Conservation (phyloP, 768 basidiomycete species). For the Boletus coccyginus region DNA sequence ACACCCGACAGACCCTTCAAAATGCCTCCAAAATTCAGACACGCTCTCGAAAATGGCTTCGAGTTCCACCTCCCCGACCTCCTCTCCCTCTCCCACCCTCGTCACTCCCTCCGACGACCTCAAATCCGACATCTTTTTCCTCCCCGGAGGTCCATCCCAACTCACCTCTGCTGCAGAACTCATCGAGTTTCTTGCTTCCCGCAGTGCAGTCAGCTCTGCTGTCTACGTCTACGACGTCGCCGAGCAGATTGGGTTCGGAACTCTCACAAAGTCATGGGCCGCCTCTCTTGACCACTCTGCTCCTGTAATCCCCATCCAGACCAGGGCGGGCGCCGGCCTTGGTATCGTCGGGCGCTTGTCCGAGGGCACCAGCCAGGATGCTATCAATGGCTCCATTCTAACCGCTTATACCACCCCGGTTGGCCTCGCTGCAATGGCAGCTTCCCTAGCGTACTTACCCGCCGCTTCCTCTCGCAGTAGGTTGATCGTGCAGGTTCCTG, state of each 20-base stretch:
- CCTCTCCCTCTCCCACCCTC: constrained; percentile 33
- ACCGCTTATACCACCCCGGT: constrained; percentile 80
- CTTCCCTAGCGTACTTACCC: constrained; percentile 73
- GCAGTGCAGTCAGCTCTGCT: constrained; percentile 51
- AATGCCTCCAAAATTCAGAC: not conserved
- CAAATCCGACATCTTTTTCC: constrained; percentile 15
- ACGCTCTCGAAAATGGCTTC: not conserved
- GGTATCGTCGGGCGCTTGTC: constrained; percentile 76
- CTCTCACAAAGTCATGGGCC: constrained; percentile 65
- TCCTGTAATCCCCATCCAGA: constrained; percentile 69
- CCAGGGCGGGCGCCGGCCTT: constrained; percentile 80
- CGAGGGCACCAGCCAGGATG: constrained; percentile 73
- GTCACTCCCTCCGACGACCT: constrained; percentile 32
- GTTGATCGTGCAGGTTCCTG: constrained; percentile 81
- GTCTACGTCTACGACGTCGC: constrained; percentile 85
- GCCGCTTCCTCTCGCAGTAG: constrained; percentile 58
- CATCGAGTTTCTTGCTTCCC: constrained; percentile 68
- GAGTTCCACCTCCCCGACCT: not conserved
- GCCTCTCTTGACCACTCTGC: constrained; percentile 41
- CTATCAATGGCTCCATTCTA: constrained; percentile 54
- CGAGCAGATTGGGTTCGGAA: constrained; percentile 79
- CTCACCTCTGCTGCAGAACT: constrained; percentile 52
- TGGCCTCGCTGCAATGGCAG: constrained; percentile 83
- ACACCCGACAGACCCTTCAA: constrained; percentile 6
- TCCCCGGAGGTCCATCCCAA: constrained; percentile 2